Evolutionary conservation across 2,329 filamentous ascomycete genomes (phyloP), one percentile per base, ranked within the genome.

Genomic region (Alternaria postmessia): DNA sequence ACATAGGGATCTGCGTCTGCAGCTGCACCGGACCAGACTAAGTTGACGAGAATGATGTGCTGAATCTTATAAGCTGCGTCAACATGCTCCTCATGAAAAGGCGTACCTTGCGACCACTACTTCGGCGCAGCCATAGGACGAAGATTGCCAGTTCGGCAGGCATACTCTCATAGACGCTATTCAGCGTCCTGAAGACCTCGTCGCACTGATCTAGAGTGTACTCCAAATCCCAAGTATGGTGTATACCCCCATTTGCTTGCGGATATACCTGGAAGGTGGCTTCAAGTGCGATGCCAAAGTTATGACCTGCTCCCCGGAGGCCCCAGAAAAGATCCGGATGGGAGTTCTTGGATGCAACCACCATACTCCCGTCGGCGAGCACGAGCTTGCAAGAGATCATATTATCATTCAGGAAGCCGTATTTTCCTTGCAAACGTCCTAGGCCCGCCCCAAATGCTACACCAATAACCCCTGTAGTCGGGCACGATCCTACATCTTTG

Each of bases 401-500:
- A 7, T 59, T 59, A 28, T 59, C 51, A 22, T 59, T 53, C 6
- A 59, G 34, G 38, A 54, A 59, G 51, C 56, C 56, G 20, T 59
- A 59, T 4, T 54, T 59, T 28, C 56, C 56, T 39, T 54, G 51
- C 7, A 59, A 44, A 38, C 56, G 56, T 16, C 56, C 56, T 11
- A 59, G 36, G 36, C 56, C 56, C 4, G 56, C 56, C 7, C 56
- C 51, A 54, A 59, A 59, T 0, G 56, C 56, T 42, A 59, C 56
- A 1, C 56, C 56, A n/a, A 59, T 54, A 2, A 59, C 51, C 43
- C 56, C 56, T 43, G 56, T 59, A 6, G 56, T 59, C 20, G 56
- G 56, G 42, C 51, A 59, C 0, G 56, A 59, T 8, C 56, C 56
- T 0, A 54, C 56, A 41, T 59, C 56, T 59, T 12, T 20, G 16